Evolutionary conservation across 345 rosid species (phyloP), one percentile per base, ranked within the genome.

Genomic region (Bruguiera sexangula): DNA sequence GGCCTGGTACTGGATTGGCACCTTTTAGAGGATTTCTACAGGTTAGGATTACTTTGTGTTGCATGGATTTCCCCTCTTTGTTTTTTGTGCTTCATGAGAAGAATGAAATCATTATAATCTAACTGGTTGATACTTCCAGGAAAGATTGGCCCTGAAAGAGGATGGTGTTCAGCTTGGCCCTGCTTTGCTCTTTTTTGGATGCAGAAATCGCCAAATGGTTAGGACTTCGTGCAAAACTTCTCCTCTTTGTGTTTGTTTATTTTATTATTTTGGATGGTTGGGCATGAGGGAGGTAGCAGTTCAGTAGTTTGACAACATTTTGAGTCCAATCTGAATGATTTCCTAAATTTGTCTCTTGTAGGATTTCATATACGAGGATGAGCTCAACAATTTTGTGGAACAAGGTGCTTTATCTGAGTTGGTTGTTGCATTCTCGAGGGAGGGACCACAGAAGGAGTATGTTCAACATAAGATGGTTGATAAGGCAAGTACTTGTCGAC

Each of bases 1-100:
- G 80, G 31, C 80, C 76, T 62, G 80, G 80, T 54, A 76, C 80
- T 36, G 80, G 80, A 48, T 68, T 76, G 65, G 80, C 80, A 61
- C 76, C 80, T 32, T 76, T 76, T 51, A 71, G 80, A 48, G 76
- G 80, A 48, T 76, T 76, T 67, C 34, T 76, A 32, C 76, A 76
- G 80, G 73, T 76, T 27, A 61, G 27, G 21, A 52, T 53, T n/a
- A 21, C 59, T 66, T 55, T n/a, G 56, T 43, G 18, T 4, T 66
- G 58, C 20, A 8, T 54, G 61, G 18, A 70, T 2, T 4, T 66
- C 16, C 43, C 60, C 7, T 19, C 64, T 69, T 13, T 55, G 19
- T 27, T 56, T 53, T 53, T 55, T 56, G 60, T 56, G 3, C 24
- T 48, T 58, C 16, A 21, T 30, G n/a, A 43, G 50, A 43, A 43